phyloP scores from a whole-genome alignment of 108 stramenopile genomes.

The Pseudonitzschia multiseries region DNA sequence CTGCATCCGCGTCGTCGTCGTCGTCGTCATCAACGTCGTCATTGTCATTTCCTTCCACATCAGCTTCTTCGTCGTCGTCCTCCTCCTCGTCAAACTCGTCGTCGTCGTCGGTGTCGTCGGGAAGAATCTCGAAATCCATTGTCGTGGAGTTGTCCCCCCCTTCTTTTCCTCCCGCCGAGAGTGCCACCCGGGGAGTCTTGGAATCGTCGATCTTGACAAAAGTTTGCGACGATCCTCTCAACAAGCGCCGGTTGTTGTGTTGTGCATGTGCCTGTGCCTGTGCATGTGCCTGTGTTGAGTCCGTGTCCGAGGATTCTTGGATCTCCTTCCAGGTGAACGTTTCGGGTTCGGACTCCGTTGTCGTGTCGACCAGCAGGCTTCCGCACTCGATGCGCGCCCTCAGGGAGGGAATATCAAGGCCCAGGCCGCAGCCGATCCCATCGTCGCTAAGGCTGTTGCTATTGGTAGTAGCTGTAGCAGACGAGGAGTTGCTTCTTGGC shows the following conservation, averaged over 20 bases:
- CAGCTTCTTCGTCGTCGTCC: neutral
- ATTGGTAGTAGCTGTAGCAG: too few relatives aligned
- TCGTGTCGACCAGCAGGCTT: neutral
- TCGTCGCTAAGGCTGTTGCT: too few relatives aligned
- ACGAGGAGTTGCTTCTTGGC: too few relatives aligned
- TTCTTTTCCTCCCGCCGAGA: neutral
- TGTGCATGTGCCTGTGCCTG: too few relatives aligned
- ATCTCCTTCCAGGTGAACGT: neutral
- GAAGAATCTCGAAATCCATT: constrained; percentile 33
- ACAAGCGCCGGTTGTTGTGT: neutral
- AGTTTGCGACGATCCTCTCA: neutral
- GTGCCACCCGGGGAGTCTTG: constrained; percentile 1
- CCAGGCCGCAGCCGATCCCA: too few relatives aligned
- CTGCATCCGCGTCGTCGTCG: neutral
- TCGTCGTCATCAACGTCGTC: neutral
- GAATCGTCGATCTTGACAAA: constrained; percentile 14
- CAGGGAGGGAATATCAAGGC: neutral
- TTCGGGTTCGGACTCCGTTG: too few relatives aligned
- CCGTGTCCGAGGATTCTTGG: neutral
- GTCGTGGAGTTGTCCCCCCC: neutral
- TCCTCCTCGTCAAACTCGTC: constrained; percentile 11
- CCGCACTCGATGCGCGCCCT: neutral
- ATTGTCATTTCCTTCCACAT: neutral
- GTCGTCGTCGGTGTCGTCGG: constrained; percentile 30
- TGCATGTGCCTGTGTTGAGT: neutral